Evolutionary conservation across 257 asterid species (phyloP), one percentile per base, ranked within the genome.

Genomic region (Forsythia suspensa): DNA sequence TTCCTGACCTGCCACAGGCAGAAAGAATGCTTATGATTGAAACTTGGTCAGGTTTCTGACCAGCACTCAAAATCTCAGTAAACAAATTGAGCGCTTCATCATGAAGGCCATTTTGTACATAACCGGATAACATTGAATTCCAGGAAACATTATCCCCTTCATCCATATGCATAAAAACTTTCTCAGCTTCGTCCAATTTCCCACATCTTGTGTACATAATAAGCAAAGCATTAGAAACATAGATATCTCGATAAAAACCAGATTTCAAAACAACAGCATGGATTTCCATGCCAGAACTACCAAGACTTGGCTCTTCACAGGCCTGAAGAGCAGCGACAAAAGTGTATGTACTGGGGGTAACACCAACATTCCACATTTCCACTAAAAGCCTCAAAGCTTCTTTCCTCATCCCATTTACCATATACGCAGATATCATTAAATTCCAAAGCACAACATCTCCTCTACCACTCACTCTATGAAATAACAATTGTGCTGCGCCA

Each of bases 111-210:
- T 88, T 93, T 61, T 90, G 93, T 21, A 89, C 90, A 70, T 82
- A 91, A 74, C 94, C 92, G 43, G 92, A 86, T 59, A 95, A 63
- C 96, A 95, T 89, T 70, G 99, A 88, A 77, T 95, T 95, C 95
- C 95, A 88, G 46, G 96, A 84, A 86, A 95, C 79, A 78, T 71
- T 84, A 83, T 95, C 97, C 80, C 82, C 85, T 77, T 88, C 88
- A 67, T 61, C 80, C 59, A 83, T 86, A 43, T 71, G 69, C 61
- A 10, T 16, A 70, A 95, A 93, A 46, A 93, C 73, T 80, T 76
- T 84, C 34, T 81, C 83, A 79, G 98, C 97, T 70, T 89, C 93
- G 46, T 84, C 83, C 80, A 87, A 73, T 82, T 86, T 84, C 67
- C 76, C 48, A 85, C 88, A 89, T 81, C 84, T 84, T 6, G 90